Conservation (phyloP, 2,329 filamentous ascomycete genomes). For the Conoideocrella luteorostrata region DNA sequence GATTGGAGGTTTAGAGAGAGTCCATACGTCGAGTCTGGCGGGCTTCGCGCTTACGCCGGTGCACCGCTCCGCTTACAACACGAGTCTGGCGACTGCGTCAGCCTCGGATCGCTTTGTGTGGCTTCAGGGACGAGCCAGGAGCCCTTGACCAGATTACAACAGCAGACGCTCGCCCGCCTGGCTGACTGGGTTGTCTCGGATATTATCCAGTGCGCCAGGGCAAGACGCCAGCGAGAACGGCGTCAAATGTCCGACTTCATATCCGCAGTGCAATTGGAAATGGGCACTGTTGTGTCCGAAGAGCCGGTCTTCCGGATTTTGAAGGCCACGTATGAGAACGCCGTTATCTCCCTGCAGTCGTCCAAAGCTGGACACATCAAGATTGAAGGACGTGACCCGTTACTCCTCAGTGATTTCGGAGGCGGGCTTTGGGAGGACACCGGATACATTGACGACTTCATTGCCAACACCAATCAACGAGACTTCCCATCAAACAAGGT, state of each 20-base stretch:
- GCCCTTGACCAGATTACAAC: constrained; percentile 22
- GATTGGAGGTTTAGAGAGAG: constrained; percentile 38
- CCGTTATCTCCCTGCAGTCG: not conserved
- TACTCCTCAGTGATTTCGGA: constrained; percentile 23
- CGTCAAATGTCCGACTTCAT: constrained; percentile 30
- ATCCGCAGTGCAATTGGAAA: constrained; percentile 16
- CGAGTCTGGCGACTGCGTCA: constrained; percentile 31
- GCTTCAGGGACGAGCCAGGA: constrained; percentile 28
- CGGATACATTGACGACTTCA: constrained; percentile 31
- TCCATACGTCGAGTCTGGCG: constrained; percentile 32
- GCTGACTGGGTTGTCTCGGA: constrained; percentile 32
- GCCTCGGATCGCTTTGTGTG: constrained; percentile 37
- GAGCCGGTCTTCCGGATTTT: not conserved
- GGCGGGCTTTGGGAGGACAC: constrained; percentile 38
- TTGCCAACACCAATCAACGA: constrained; percentile 27
- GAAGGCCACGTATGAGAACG: not conserved
- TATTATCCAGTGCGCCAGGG: constrained; percentile 30
- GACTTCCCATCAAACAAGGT: constrained; percentile 19
- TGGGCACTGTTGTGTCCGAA: no score
- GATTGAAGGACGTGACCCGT: constrained; percentile 19
- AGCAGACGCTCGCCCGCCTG: constrained; percentile 19
- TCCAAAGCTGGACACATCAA: constrained; percentile 10
- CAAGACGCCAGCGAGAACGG: constrained; percentile 32
- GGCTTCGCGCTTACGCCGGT: constrained; percentile 34
- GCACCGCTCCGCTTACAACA: constrained; percentile 31